A percentile compares a stretch with the other conserved stretches of the same genome.
These are phyloP conservation scores for Russula lepida DNA, from an alignment of 768 basidiomycete genomes.

Conservation along the genomic window DNA sequence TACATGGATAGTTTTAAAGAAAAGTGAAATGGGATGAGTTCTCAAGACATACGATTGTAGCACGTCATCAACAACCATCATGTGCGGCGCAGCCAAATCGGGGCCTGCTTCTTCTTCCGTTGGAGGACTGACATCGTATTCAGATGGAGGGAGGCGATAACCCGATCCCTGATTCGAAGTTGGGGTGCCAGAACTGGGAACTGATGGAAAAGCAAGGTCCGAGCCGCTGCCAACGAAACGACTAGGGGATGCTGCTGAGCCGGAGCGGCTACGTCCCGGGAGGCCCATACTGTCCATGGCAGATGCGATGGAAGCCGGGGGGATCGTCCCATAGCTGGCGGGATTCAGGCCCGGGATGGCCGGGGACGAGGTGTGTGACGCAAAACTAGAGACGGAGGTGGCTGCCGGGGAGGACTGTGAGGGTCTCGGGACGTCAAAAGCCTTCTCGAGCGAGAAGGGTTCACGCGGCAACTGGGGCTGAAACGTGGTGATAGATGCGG, in stretches of 20 bases:
- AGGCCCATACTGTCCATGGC: constrained; percentile 26
- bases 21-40: constrained; percentile 19
- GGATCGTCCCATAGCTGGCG: constrained; percentile 23
- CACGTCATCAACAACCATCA: constrained; percentile 43
- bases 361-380: constrained; percentile 30
- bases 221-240: constrained; percentile 22
- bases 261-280: constrained; percentile 27
- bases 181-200: constrained; percentile 22
- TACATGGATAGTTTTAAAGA: constrained; percentile 25
- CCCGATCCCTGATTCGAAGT: constrained; percentile 25
- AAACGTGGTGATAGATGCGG: constrained; percentile 12
- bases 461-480: constrained; percentile 11
- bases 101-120: constrained; percentile 25
- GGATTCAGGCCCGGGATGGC: constrained; percentile 27
- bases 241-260: constrained; percentile 28
- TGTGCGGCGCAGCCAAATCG: constrained; percentile 38
- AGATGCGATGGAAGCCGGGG: constrained; percentile 29
- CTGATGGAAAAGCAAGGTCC: constrained; percentile 26
- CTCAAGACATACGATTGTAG: constrained; percentile 42
- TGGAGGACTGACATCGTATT: constrained; percentile 22
- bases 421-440: constrained; percentile 23
- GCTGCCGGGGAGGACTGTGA: constrained; percentile 29
- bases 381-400: constrained; percentile 27
- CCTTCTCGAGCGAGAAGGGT: constrained; percentile 5
- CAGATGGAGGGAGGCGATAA: constrained; percentile 24